phyloP scores from a whole-genome alignment of 495 filamentous ascomycete species.

The Saxispiralis lemnorum region DNA sequence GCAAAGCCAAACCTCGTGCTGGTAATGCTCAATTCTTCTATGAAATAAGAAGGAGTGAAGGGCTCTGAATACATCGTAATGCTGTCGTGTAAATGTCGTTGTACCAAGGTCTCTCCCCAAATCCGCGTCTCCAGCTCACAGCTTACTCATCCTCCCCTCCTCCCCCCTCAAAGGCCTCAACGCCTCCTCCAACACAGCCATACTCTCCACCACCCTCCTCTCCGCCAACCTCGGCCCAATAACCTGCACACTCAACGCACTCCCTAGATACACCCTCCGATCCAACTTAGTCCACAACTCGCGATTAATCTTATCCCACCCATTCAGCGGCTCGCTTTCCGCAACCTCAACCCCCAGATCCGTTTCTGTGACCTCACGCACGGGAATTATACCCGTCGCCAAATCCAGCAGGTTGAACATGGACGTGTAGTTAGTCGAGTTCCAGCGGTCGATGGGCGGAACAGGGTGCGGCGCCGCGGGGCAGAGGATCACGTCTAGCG shows the following conservation, averaged over 20 bases:
- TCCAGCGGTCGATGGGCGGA: constrained; percentile 44
- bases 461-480: constrained; percentile 31
- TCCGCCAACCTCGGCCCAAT: constrained; percentile 43
- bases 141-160: background rate
- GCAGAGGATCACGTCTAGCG: constrained; percentile 24
- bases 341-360: constrained; percentile 36
- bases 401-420: constrained; percentile 45
- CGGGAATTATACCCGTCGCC: constrained; percentile 41
- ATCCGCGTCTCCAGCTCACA: no score
- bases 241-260: constrained; percentile 41
- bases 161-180: constrained; percentile 9
- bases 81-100: no score
- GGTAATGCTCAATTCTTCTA: no score
- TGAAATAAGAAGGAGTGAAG: no score
- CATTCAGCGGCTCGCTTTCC: constrained; percentile 25
- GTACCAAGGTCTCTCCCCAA: background rate
- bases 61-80: no score
- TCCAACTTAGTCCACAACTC: constrained; percentile 38
- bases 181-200: constrained; percentile 29
- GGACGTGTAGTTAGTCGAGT: constrained; percentile 42
- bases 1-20: no score
- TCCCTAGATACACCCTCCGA: constrained; percentile 37
- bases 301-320: constrained; percentile 46
- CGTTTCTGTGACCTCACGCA: constrained; percentile 29
- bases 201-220: constrained; percentile 35